Conservation (phyloP, 2,329 filamentous ascomycete genomes). For the Phyllachora maydis region DNA sequence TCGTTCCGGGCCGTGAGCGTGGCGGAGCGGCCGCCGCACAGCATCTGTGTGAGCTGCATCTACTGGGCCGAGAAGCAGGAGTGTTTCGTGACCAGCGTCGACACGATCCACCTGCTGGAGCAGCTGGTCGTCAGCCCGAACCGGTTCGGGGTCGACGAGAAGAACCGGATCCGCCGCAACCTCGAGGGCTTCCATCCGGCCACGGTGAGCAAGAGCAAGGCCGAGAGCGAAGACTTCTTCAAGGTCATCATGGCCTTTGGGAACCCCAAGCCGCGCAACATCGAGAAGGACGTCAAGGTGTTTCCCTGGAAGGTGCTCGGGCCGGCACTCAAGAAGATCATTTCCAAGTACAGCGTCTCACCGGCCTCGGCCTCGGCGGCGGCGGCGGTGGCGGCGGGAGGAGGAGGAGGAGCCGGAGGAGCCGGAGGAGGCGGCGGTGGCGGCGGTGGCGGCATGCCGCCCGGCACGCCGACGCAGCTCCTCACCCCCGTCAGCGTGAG, state of each 20-base stretch:
- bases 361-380: slow-evolving; percentile 7
- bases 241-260: slow-evolving; percentile 98
- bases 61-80: slow-evolving; percentile 85
- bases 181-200: slow-evolving; percentile 82
- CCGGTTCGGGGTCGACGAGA: slow-evolving; percentile 89
- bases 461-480: slow-evolving; percentile 14
- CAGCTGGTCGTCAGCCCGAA: slow-evolving; percentile 57
- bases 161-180: slow-evolving; percentile 92
- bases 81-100: slow-evolving; percentile 88
- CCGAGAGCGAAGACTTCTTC: slow-evolving; percentile 92
- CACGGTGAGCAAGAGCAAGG: slow-evolving; percentile 83
- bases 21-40: slow-evolving; percentile 62
- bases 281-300: slow-evolving; percentile 98
- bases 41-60: slow-evolving; percentile 93
- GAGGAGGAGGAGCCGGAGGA: no score
- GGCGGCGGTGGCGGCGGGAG: no score
- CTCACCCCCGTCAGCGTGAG: slow-evolving; percentile 16
- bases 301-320: slow-evolving; percentile 89
- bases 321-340: slow-evolving; percentile 88
- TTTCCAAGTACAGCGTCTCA: slow-evolving; percentile 68
- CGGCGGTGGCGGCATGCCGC: no score
- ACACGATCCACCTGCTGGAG: slow-evolving; percentile 89
- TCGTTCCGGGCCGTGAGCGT: slow-evolving; percentile 61
- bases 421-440: no score
- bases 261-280: slow-evolving; percentile 86